Evolutionary conservation across 768 basidiomycete genomes (phyloP).

Genomic region (Gautieria morchelliformis): DNA sequence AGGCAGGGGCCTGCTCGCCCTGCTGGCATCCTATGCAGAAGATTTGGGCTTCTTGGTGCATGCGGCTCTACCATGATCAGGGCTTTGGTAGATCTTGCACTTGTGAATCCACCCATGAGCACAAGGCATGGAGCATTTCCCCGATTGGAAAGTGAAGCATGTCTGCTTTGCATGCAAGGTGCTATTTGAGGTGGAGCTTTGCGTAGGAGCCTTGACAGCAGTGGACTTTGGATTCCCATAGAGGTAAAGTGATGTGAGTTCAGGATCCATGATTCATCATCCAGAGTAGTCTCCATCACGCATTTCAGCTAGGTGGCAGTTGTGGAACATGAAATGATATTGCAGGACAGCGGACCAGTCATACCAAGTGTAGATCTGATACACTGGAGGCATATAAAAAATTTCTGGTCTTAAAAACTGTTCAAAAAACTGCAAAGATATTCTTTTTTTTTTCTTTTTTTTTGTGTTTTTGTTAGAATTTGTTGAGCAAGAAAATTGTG

Average conservation of each 20-base stretch:
- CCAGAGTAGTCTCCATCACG: neutral
- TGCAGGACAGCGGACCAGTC: neutral
- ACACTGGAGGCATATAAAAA: neutral
- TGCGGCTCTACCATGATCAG: neutral
- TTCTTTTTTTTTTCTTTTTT: no score
- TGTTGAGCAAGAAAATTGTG: no score
- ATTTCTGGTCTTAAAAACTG: no score
- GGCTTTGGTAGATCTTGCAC: neutral
- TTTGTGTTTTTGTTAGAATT: no score
- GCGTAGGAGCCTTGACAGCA: neutral
- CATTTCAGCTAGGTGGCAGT: neutral
- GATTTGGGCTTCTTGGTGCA: neutral
- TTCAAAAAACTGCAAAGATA: no score
- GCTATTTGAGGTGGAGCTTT: neutral
- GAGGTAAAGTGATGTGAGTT: neutral
- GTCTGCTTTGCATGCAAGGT: neutral
- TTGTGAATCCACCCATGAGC: neutral
- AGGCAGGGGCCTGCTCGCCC: neutral
- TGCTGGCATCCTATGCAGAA: neutral
- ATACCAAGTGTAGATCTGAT: neutral
- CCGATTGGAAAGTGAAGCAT: neutral
- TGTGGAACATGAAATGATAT: neutral
- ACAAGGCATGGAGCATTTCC: neutral
- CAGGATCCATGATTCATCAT: neutral
- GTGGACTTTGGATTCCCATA: neutral